Evolutionary conservation across 2,329 filamentous ascomycete species (phyloP), one percentile per base, ranked within the genome.

Genomic region (Penicillium sp.): DNA sequence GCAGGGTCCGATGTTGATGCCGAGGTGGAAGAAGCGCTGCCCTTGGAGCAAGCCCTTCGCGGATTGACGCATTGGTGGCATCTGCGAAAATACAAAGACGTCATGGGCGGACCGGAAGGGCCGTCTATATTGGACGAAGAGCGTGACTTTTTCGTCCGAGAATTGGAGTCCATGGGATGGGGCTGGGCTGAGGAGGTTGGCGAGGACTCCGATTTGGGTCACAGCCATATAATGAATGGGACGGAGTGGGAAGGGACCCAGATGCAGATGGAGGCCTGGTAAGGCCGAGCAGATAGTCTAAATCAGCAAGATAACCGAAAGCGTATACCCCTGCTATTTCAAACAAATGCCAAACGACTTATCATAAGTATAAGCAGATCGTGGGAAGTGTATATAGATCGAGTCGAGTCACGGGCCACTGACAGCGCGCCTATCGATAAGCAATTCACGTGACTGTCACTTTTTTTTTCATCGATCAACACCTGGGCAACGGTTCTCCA

Each of bases 51-150:
- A 74, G 90, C 89, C 0, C 76, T 97, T 39, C 78, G 93, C 38
- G 89, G 88, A 37, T 71, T 98, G 56, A 96, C 92, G 46, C 90
- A 96, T 68, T 98, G 93, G 90, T 89, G 88, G 76, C 95, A 96
- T 68, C 75, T 95, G 60, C 81, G 88, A 49, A 74, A 82, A 55
- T 96, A 95, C 64, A 87, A 88, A 18, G 87, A 90, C 50, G 81
- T 85, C 50, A 88, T 95, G 79, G 74, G 68, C 24, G 64, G 69
- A 8, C 69, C 72, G n/a, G 70, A 71, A 29, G 71, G 69, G 13
- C 62, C 80, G 13, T 75, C 78, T 8, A 78, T 85, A 39, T 74
- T 87, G 66, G 79, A 82, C 44, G 85, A 88, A 64, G 86, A 90
- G 69, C 80, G 86, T 55, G 87, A 91, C 64, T 92, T 92, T 66